These are phyloP conservation scores for Starmerella roubikii DNA, from an alignment of 805 yeast species.

Conservation along the genomic window DNA sequence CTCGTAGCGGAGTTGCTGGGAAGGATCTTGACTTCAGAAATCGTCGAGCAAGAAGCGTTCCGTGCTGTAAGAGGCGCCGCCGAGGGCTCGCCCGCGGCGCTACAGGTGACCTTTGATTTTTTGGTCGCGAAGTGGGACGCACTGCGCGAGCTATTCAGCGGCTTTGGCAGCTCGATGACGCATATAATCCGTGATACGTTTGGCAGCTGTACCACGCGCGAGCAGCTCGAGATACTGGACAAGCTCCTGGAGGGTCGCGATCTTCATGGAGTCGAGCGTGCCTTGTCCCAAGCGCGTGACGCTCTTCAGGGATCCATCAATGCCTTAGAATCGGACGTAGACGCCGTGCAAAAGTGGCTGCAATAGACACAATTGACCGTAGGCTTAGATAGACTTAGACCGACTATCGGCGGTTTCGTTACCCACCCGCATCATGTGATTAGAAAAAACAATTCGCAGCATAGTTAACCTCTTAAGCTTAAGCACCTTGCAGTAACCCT, in stretches of 20 bases:
- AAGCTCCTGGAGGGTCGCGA: neutral
- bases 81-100: conserved; percentile 38
- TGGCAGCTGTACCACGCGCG: neutral
- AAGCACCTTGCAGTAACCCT: too few species aligned
- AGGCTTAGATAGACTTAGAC: too few species aligned
- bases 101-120: conserved; percentile 69
- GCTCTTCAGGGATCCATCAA: neutral
- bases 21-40: conserved; percentile 43
- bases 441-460: too few species aligned
- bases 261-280: neutral
- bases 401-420: too few species aligned
- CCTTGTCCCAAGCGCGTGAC: neutral
- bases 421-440: too few species aligned
- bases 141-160: conserved; percentile 55
- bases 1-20: conserved; percentile 44
- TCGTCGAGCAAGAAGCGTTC: conserved; percentile 57
- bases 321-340: neutral
- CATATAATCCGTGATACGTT: neutral
- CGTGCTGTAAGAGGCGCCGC: conserved; percentile 64
- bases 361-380: too few species aligned
- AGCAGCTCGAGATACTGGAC: conserved; percentile 1
- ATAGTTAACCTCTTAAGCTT: too few species aligned
- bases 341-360: neutral
- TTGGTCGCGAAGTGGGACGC: conserved; percentile 57
- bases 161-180: conserved; percentile 60